Base-by-base conservation (phyloP, 1,139 yeast genomes). In the Geotrichum europaeum region DNA sequence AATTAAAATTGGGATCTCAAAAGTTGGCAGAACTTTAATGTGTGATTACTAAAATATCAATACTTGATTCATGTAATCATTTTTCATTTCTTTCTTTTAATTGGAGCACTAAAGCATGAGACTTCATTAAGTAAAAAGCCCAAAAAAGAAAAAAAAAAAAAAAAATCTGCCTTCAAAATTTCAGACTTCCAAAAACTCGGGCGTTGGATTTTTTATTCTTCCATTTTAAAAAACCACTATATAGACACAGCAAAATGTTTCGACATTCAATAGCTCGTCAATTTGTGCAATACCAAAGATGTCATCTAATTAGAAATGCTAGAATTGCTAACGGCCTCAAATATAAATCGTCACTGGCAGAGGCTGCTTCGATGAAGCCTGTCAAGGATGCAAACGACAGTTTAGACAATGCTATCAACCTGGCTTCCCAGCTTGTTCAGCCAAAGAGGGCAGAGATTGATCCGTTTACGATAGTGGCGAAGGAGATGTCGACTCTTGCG, bases 401-500 rank as follows among this genome's bases (percentile, higher is more conserved):
- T 6, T 34, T 54, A 20, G 40, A 50, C 15, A 51, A 54, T 30
- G 56, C 56, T 25, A 47, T 54, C 30, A 47, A 25, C 20, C 28
- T 53, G 9, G 58, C 58, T 4, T 20, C 58, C 18, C 22, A 34
- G 15, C 40, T 55, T 24, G 58, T 55, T 18, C 58, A 49, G 25
- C 53, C 52, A 22, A 51, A 50, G 20, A 51, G 22, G 43, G 49
- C 54, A 58, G 73, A 81, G 57, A 79, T 80, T 53, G 97, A 94
- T 73, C 99, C 99, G 12, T 84, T 94, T 64, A 85, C 95, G 15
- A 82, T 92, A 57, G 99, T 94, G n/a, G 87, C 96, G 54, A 87
- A 88, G 68, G 99, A 94, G 71, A 94, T 94, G 99, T 86, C 94
- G 24, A 85, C 84, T 52, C 76, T 94, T 69, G 97, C 97, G 40